These are phyloP conservation scores for Termitomyces sp. DNA, from an alignment of 768 basidiomycete species.

Conservation along the genomic window DNA sequence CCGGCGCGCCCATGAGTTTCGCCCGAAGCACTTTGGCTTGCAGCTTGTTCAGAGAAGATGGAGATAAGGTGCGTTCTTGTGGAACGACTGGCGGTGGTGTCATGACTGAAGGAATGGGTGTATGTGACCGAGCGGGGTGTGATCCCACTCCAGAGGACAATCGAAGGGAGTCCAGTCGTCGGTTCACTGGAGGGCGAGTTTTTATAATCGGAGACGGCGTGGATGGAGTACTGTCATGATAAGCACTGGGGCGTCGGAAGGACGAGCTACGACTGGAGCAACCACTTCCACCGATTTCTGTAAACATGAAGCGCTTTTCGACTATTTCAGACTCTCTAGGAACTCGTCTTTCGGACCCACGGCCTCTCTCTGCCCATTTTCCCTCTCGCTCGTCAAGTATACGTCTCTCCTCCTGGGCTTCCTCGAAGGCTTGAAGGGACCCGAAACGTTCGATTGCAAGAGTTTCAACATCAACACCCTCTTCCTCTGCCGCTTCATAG, in stretches of 20 bases:
- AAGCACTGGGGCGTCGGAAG: constrained; percentile 78
- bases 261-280: constrained; percentile 78
- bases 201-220: constrained; percentile 55
- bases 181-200: constrained; percentile 34
- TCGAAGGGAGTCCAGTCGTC: constrained; percentile 57
- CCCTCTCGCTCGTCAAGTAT: constrained; percentile 81
- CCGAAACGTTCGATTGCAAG: constrained; percentile 89
- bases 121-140: constrained; percentile 57
- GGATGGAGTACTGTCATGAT: constrained; percentile 45
- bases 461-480: constrained; percentile 63
- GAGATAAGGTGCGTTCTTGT: constrained; percentile 49
- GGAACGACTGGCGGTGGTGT: constrained; percentile 50
- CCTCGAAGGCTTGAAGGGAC: constrained; percentile 78
- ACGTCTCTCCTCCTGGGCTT: constrained; percentile 81
- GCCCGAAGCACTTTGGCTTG: constrained; percentile 93
- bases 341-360: constrained; percentile 23
- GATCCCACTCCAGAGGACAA: constrained; percentile 56
- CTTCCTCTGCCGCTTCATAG: constrained; percentile 88
- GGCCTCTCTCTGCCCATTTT: constrained; percentile 35
- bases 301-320: constrained; percentile 64
- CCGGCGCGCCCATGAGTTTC: constrained; percentile 75
- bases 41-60: constrained; percentile 81
- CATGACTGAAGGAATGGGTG: constrained; percentile 90
- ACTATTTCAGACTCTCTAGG: constrained; percentile 35
- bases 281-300: constrained; percentile 55